Evolutionary conservation across 1,139 yeast species (phyloP).

Genomic region (Candida gigantensis): DNA sequence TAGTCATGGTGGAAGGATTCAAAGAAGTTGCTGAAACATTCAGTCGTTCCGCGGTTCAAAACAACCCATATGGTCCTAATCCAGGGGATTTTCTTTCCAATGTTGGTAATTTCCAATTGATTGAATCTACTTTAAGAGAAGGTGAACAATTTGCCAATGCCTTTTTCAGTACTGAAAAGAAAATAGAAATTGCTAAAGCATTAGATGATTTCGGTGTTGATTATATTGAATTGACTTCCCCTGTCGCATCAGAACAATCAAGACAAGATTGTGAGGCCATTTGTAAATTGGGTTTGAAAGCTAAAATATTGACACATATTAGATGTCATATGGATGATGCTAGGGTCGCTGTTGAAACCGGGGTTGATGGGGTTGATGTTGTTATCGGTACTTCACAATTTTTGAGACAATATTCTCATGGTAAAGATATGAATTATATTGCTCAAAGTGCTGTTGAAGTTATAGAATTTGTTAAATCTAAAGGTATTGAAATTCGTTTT

Average conservation of each 20-base stretch:
- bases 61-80: constrained; percentile 92
- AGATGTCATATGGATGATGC: constrained; percentile 99
- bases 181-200: constrained; percentile 96
- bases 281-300: constrained; percentile 93
- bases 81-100: constrained; percentile 92
- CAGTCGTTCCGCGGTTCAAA: constrained; percentile 5
- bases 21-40: constrained; percentile 13
- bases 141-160: constrained; percentile 99
- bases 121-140: constrained; percentile 95
- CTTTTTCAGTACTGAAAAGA: constrained; percentile 90
- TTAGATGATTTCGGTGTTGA: constrained; percentile 97
- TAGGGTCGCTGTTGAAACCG: constrained; percentile 93
- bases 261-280: constrained; percentile 95
- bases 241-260: constrained; percentile 95
- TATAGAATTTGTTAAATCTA: constrained; percentile 94
- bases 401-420: constrained; percentile 92
- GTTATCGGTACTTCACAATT: constrained; percentile 98
- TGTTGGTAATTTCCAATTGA: constrained; percentile 84
- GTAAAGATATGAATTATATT: constrained; percentile 98
- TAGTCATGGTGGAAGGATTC: constrained; percentile 8
- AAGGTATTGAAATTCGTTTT: constrained; percentile 95
- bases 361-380: constrained; percentile 98
- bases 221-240: constrained; percentile 95
- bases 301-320: constrained; percentile 88
- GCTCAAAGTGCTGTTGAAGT: constrained; percentile 96